phyloP scores from a whole-genome alignment of 129 eudicot genomes.

The carrot (Daucus carota) region DNA sequence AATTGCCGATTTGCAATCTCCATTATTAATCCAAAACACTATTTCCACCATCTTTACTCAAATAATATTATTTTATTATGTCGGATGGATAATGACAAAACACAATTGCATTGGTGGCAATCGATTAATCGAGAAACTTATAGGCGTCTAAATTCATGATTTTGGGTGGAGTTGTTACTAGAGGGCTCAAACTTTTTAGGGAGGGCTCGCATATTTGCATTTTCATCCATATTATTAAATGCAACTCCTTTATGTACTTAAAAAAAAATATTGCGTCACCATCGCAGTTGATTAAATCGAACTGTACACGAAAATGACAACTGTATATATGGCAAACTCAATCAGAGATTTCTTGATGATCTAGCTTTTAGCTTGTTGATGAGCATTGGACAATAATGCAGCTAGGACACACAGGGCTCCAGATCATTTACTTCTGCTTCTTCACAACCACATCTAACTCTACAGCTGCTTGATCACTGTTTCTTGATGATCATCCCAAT shows the following conservation, averaged over 20 bases:
- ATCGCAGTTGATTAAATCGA: background rate
- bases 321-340: background rate
- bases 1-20: background rate
- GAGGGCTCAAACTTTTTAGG: background rate
- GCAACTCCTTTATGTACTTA: background rate
- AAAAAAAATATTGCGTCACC: background rate
- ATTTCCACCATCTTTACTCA: background rate
- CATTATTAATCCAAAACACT: background rate
- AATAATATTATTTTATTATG: background rate
- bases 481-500: background rate
- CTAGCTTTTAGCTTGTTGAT: background rate
- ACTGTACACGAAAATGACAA: background rate
- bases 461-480: background rate
- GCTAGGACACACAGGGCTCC: background rate
- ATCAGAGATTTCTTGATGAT: background rate
- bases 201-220: background rate
- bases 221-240: background rate
- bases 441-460: background rate
- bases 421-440: background rate
- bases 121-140: background rate
- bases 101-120: background rate
- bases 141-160: background rate
- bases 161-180: background rate
- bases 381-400: constrained; percentile 1
- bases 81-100: background rate